Conservation (phyloP, 306 rosid genomes). For the Lathyrus aphaca region DNA sequence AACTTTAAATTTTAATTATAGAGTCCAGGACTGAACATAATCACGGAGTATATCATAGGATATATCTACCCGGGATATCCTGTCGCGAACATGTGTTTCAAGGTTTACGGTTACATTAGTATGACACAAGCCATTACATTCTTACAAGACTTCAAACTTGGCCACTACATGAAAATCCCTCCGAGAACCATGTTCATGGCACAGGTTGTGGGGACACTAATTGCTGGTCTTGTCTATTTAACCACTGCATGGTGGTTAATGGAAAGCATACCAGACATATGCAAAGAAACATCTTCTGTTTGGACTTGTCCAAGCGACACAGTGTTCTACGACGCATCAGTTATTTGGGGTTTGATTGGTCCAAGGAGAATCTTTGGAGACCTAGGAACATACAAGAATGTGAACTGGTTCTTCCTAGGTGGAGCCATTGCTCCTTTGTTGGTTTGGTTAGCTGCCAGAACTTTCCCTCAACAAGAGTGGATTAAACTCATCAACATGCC, state of each 20-base stretch:
- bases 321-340: conserved; percentile 91
- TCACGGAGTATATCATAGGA: conserved; percentile 88
- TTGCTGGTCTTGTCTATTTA: conserved; percentile 68
- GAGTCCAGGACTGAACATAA: conserved; percentile 86
- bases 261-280: conserved; percentile 84
- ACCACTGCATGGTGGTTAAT: conserved; percentile 94
- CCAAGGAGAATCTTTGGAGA: conserved; percentile 81
- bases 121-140: conserved; percentile 89
- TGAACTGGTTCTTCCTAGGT: conserved; percentile 81
- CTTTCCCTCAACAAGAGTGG: conserved; percentile 80
- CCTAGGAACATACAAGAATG: conserved; percentile 55
- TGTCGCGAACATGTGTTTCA: conserved; percentile 96
- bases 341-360: conserved; percentile 90
- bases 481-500: conserved; percentile 84
- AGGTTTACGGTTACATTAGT: conserved; percentile 90
- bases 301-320: conserved; percentile 91
- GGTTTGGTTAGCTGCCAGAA: conserved; percentile 64
- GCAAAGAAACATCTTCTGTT: conserved; percentile 66
- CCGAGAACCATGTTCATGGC: conserved; percentile 97
- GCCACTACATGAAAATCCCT: conserved; percentile 98
- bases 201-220: conserved; percentile 81
- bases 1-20: conserved; percentile 4
- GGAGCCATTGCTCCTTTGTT: conserved; percentile 77
- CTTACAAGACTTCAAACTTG: conserved; percentile 91
- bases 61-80: conserved; percentile 93